A percentile compares a stretch with the other conserved stretches of the same genome.
phyloP scores from a whole-genome alignment of 176 grass and related monocot genomes.

The Zizania latifolia region DNA sequence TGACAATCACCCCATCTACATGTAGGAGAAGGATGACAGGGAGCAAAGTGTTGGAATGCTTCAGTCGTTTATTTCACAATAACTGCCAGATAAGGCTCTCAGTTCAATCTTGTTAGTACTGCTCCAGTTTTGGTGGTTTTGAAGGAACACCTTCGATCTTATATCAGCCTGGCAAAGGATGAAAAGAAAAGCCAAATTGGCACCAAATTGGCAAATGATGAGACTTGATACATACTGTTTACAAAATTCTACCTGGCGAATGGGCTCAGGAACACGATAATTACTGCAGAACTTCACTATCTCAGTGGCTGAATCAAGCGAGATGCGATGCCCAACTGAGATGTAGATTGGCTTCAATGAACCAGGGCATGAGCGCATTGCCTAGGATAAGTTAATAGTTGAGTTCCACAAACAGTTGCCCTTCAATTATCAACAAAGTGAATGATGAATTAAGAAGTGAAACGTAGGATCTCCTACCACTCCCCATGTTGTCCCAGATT shows the following conservation, averaged over 20 bases:
- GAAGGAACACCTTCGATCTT: conserved; percentile 83
- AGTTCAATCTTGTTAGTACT: background rate
- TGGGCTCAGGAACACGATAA: conserved; percentile 84
- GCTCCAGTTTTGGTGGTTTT: conserved; percentile 33
- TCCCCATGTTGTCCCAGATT: conserved; percentile 69
- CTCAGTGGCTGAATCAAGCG: conserved; percentile 51
- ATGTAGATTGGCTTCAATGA: conserved; percentile 73
- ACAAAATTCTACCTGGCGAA: conserved; percentile 58
- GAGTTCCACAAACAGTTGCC: background rate
- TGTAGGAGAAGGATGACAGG: background rate
- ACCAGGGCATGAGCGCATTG: conserved; percentile 42
- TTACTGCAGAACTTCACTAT: conserved; percentile 58
- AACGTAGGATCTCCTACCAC: conserved; percentile 37
- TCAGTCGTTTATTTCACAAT: background rate
- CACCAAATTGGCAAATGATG: background rate
- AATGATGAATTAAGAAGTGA: background rate
- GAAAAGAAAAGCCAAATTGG: too few species aligned
- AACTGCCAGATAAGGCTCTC: background rate
- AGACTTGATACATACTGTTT: background rate
- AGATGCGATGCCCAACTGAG: conserved; percentile 81
- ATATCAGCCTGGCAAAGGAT: conserved; percentile 76
- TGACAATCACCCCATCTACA: background rate
- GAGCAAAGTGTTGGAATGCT: background rate
- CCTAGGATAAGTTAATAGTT: conserved; percentile 34
- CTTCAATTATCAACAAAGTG: background rate